Conservation (phyloP, 108 stramenopile species). For the Cyclotella cryptica region DNA sequence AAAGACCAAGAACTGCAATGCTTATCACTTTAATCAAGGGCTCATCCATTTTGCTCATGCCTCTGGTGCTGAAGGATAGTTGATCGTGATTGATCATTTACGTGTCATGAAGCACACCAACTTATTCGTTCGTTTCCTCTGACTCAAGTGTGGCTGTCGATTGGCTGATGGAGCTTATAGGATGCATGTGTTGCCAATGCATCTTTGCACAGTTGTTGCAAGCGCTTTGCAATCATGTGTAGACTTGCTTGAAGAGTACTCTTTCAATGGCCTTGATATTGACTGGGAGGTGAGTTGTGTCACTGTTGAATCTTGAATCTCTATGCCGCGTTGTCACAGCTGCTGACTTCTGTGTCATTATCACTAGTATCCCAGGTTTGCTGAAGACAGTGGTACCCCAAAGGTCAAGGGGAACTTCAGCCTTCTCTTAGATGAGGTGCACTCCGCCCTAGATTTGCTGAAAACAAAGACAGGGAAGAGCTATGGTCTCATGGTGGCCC, state of each 20-base stretch:
- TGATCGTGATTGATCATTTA: background rate
- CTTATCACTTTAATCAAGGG: constrained; percentile 26
- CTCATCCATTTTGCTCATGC: constrained; percentile 39
- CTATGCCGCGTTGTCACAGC: background rate
- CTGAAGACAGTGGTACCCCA: constrained; percentile 47
- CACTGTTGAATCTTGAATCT: background rate
- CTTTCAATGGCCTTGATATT: constrained; percentile 50
- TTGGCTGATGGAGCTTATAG: constrained; percentile 47
- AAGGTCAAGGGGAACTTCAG: constrained; percentile 49
- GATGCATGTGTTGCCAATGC: constrained; percentile 41
- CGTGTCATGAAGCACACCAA: background rate
- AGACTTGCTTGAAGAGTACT: constrained; percentile 23
- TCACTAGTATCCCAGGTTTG: constrained; percentile 39
- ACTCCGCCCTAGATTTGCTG: constrained; percentile 41
- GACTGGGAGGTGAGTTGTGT: constrained; percentile 37
- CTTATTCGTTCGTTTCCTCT: background rate
- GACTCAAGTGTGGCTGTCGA: constrained; percentile 30
- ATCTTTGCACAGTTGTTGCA: constrained; percentile 11
- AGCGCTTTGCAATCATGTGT: constrained; percentile 41
- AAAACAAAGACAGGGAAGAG: constrained; percentile 39
- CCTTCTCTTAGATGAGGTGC: constrained; percentile 52
- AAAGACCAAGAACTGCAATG: constrained; percentile 10
- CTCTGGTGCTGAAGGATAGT: constrained; percentile 25
- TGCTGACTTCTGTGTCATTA: background rate
- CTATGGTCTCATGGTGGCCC: constrained; percentile 54